These are phyloP conservation scores for Aspergillus diversus DNA, from an alignment of 495 filamentous ascomycete species.

Conservation along the genomic window DNA sequence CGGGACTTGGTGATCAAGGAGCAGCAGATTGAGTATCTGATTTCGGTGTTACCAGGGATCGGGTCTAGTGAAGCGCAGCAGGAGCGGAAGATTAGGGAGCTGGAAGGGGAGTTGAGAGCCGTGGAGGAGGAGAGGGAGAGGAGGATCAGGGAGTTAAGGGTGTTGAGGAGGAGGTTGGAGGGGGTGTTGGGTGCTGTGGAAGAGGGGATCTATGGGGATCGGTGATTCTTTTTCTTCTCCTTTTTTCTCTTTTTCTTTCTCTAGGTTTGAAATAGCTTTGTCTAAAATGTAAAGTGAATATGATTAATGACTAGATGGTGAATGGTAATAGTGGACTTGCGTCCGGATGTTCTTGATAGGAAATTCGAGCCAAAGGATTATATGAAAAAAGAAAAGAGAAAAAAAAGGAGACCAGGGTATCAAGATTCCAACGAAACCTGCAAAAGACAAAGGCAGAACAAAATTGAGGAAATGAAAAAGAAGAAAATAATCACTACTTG, in stretches of 20 bases:
- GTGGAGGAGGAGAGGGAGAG: constrained; percentile 72
- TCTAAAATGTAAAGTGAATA: not conserved
- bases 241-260: not conserved
- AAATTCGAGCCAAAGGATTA: not conserved
- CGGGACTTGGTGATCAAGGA: constrained; percentile 87
- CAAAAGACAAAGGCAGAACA: not conserved
- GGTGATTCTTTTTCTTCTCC: constrained; percentile 9
- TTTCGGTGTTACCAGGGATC: constrained; percentile 82
- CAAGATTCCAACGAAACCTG: constrained; percentile 8
- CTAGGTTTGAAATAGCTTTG: not conserved
- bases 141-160: constrained; percentile 73
- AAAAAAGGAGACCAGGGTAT: constrained; percentile 5
- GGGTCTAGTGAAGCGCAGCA: constrained; percentile 85
- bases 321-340: constrained; percentile 5
- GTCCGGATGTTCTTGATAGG: not conserved
- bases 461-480: constrained; percentile 12
- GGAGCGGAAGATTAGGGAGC: constrained; percentile 67
- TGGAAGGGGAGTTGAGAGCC: constrained; percentile 75
- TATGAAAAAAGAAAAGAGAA: constrained; percentile 12
- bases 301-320: not conserved
- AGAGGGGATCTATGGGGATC: constrained; percentile 41
- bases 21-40: constrained; percentile 90
- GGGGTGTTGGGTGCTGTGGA: constrained; percentile 52
- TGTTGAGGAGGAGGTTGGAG: constrained; percentile 69
- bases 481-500: constrained; percentile 49